phyloP scores from a whole-genome alignment of 768 basidiomycete species.

The Cystofilobasidium bisporidii region DNA sequence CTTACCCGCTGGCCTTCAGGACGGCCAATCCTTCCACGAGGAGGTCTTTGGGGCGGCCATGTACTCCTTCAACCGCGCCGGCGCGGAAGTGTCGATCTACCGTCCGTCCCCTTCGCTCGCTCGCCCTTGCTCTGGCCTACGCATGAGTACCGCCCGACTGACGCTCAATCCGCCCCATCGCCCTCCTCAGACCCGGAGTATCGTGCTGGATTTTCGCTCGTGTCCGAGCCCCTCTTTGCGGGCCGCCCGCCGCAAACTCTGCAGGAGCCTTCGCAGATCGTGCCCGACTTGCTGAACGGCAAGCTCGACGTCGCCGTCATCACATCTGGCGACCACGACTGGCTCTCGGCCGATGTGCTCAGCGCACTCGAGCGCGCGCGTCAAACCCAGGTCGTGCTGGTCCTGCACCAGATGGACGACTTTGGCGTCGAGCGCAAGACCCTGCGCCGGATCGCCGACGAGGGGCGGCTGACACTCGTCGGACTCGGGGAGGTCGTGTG shows the following conservation, averaged over 20 bases:
- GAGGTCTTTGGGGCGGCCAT: slow-evolving; percentile 2
- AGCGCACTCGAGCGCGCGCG: not conserved
- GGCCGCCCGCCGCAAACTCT: not conserved
- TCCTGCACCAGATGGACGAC: not conserved
- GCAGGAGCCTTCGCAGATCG: not conserved
- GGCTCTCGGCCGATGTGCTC: not conserved
- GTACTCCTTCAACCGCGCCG: not conserved
- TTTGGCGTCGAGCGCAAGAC: not conserved
- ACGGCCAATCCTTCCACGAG: not conserved
- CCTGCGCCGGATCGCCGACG: not conserved
- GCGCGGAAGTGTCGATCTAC: not conserved
- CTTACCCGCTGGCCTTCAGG: not conserved
- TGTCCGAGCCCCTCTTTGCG: not conserved
- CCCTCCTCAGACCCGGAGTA: not conserved
- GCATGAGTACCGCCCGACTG: too few relatives aligned
- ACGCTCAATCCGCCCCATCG: too few relatives aligned
- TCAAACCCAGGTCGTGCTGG: not conserved
- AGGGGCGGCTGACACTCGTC: slow-evolving; percentile 3
- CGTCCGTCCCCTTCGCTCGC: not conserved
- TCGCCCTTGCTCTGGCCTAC: too few relatives aligned
- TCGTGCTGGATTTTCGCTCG: not conserved
- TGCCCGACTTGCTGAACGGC: not conserved
- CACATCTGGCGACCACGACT: not conserved
- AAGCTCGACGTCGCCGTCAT: not conserved
- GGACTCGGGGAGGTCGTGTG: slow-evolving; percentile 4